Percentiles rank a stretch among this genome's conserved stretches.
phyloP scores from a whole-genome alignment of 805 yeast genomes.

The Clavispora carvajalis region DNA sequence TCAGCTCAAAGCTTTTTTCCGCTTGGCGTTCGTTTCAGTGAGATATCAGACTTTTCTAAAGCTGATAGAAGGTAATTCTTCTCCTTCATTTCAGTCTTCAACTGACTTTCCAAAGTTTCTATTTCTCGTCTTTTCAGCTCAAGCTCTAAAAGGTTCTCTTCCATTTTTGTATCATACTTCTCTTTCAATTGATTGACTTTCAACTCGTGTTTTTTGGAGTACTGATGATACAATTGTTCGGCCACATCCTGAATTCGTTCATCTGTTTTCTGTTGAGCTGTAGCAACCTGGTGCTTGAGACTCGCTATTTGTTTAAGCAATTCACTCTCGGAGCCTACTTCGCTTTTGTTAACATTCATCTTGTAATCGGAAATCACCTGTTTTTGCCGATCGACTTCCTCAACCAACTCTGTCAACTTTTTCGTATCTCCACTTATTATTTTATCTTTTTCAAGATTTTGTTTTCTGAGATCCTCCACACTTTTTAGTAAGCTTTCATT shows the following conservation, averaged over 20 bases:
- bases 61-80: slow-evolving; percentile 11
- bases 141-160: slow-evolving; percentile 39
- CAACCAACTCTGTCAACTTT: slow-evolving; percentile 26
- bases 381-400: slow-evolving; percentile 18
- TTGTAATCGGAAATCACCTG: slow-evolving; percentile 7
- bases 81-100: slow-evolving; percentile 36
- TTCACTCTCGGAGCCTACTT: slow-evolving; percentile 4
- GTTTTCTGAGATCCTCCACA: slow-evolving; percentile 25
- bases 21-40: not conserved
- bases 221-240: slow-evolving; percentile 65
- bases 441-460: slow-evolving; percentile 26
- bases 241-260: slow-evolving; percentile 57
- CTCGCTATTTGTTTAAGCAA: slow-evolving; percentile 15
- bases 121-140: slow-evolving; percentile 46
- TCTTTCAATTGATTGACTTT: slow-evolving; percentile 53
- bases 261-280: slow-evolving; percentile 46
- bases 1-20: not conserved
- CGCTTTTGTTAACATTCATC: slow-evolving; percentile 1
- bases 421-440: slow-evolving; percentile 27
- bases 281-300: slow-evolving; percentile 21
- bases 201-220: slow-evolving; percentile 70
- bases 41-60: slow-evolving; percentile 4
- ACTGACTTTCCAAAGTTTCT: slow-evolving; percentile 39
- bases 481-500: slow-evolving; percentile 11
- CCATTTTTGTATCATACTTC: slow-evolving; percentile 28